Percentiles rank a stretch among this genome's conserved stretches.
Evolutionary conservation across 164 flowering plant genomes (phyloP).

Genomic region (Nymphaea colorata): DNA sequence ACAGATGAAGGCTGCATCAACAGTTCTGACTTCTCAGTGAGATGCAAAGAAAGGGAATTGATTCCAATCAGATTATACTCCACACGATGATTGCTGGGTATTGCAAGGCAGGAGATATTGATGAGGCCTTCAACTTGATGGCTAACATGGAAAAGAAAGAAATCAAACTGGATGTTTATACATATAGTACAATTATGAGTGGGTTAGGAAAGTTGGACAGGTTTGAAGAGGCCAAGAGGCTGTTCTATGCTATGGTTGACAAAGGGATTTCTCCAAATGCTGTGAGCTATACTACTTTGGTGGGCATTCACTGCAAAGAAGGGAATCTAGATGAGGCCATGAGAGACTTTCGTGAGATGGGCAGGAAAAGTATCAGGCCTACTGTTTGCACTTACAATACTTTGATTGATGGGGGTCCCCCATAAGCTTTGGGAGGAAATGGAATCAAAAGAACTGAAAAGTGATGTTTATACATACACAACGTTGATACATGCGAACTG

Average conservation of each 20-base stretch:
- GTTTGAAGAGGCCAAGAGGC: slow-evolving; percentile 33
- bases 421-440: slow-evolving; percentile 33
- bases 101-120: slow-evolving; percentile 34
- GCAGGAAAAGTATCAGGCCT: slow-evolving; percentile 35
- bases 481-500: slow-evolving; percentile 64
- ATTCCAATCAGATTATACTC: slow-evolving; percentile 29
- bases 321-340: slow-evolving; percentile 57
- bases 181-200: slow-evolving; percentile 24
- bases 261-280: slow-evolving; percentile 28
- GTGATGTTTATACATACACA: slow-evolving; percentile 60
- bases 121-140: slow-evolving; percentile 36
- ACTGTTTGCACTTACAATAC: slow-evolving; percentile 48
- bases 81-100: slow-evolving; percentile 30
- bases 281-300: slow-evolving; percentile 39
- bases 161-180: slow-evolving; percentile 18
- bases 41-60: slow-evolving; percentile 47
- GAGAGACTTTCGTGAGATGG: slow-evolving; percentile 46
- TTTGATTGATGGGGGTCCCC: slow-evolving; percentile 50
- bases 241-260: slow-evolving; percentile 28
- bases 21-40: slow-evolving; percentile 32
- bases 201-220: slow-evolving; percentile 28
- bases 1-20: slow-evolving; percentile 30
- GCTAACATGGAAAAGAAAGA: slow-evolving; percentile 42
- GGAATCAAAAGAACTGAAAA: slow-evolving; percentile 32
- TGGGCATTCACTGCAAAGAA: slow-evolving; percentile 59